phyloP scores from a whole-genome alignment of 2,329 filamentous ascomycete genomes.

The Colletotrichum sp. region DNA sequence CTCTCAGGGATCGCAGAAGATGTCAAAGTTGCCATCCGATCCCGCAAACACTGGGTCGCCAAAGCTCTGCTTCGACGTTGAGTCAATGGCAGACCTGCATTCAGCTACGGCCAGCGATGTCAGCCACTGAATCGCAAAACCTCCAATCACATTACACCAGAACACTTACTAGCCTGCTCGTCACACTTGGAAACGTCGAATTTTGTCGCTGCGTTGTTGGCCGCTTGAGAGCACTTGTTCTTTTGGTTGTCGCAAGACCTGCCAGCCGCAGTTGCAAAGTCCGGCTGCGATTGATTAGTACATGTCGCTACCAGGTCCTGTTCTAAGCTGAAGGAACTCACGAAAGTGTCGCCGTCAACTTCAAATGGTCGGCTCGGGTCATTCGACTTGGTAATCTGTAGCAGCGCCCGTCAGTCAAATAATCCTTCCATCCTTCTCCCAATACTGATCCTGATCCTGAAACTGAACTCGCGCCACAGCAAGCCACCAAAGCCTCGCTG shows the following conservation, averaged over 20 bases:
- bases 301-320: background rate
- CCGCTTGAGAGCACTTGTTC: constrained; percentile 48
- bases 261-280: constrained; percentile 46
- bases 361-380: constrained; percentile 45
- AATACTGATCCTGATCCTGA: background rate
- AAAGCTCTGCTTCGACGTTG: constrained; percentile 27
- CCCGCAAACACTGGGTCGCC: constrained; percentile 38
- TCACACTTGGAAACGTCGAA: constrained; percentile 51
- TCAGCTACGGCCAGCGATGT: constrained; percentile 30
- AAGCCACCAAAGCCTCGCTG: background rate
- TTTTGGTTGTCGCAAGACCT: constrained; percentile 55
- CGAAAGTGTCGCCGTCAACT: constrained; percentile 50
- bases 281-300: constrained; percentile 32
- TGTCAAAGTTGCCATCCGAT: constrained; percentile 48
- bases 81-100: constrained; percentile 40
- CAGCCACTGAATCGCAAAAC: background rate
- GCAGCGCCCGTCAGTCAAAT: background rate
- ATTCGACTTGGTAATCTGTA: constrained; percentile 43
- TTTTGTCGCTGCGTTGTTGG: constrained; percentile 37
- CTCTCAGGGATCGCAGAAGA: constrained; percentile 47
- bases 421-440: background rate
- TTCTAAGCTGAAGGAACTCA: constrained; percentile 27
- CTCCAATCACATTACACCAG: background rate
- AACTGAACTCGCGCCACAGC: background rate
- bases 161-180: constrained; percentile 45